Conservation (phyloP, 306 rosid genomes). For the Pterocarpus santalinus region DNA sequence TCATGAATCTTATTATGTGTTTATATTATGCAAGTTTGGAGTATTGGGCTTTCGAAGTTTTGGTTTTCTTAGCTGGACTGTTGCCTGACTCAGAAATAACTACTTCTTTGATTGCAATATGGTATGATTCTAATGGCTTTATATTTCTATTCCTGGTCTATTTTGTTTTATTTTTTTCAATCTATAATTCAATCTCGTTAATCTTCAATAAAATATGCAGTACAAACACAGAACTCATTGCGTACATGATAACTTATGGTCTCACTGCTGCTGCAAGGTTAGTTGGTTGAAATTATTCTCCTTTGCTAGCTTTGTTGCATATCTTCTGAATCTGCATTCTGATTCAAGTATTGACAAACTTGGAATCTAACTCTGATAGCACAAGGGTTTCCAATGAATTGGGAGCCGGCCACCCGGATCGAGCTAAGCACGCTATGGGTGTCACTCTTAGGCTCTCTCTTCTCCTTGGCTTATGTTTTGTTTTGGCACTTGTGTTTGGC, state of each 20-base stretch:
- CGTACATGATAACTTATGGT: constrained; percentile 77
- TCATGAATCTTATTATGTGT: constrained; percentile 34
- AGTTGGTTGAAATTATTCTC: constrained; percentile 24
- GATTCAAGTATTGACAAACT: constrained; percentile 10
- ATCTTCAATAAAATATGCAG: constrained; percentile 51
- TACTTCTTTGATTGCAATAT: constrained; percentile 84
- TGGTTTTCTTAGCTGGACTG: constrained; percentile 84
- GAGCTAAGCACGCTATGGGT: constrained; percentile 77
- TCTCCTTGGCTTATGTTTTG: constrained; percentile 61
- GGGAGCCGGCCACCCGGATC: constrained; percentile 70
- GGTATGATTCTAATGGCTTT: constrained; percentile 59
- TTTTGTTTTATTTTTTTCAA: no score
- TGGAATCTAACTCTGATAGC: constrained; percentile 49
- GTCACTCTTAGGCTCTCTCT: constrained; percentile 77
- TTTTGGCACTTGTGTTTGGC: constrained; percentile 63
- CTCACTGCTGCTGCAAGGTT: constrained; percentile 92
- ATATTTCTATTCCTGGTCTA: not conserved
- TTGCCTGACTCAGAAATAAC: constrained; percentile 69
- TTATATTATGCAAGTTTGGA: constrained; percentile 72
- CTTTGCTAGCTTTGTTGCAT: not conserved
- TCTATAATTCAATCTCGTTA: not conserved
- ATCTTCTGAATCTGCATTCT: constrained; percentile 9
- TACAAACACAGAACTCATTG: constrained; percentile 72
- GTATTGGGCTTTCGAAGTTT: constrained; percentile 89
- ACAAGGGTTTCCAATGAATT: constrained; percentile 90